A percentile compares a stretch with the other conserved stretches of the same genome.
phyloP scores from a whole-genome alignment of 106 monocot species.

The Cymbidium sinense region DNA sequence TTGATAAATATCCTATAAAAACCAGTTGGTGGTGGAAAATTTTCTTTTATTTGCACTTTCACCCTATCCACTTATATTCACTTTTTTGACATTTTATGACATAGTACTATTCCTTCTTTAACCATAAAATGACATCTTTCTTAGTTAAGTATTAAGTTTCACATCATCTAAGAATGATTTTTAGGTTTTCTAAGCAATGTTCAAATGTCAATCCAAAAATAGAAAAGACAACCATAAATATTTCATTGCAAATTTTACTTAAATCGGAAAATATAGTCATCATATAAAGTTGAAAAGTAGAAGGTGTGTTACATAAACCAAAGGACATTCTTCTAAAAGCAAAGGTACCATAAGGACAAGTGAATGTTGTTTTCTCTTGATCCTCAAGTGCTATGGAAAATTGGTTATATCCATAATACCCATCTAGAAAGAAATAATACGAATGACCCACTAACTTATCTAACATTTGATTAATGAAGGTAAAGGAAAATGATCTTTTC shows the following conservation, averaged over 20 bases:
- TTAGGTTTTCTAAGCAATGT: not conserved
- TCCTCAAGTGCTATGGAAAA: not conserved
- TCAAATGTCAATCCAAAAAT: not conserved
- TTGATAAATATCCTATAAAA: not conserved
- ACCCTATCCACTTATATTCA: not conserved
- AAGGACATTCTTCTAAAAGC: not conserved
- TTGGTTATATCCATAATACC: not conserved
- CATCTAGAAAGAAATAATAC: not conserved
- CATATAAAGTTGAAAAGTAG: not conserved
- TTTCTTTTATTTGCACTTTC: not conserved
- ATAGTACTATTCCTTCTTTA: not conserved
- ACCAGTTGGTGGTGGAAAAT: not conserved
- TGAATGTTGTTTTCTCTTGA: not conserved
- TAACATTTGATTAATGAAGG: not conserved
- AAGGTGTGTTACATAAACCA: not conserved
- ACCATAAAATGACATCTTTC: not conserved
- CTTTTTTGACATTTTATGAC: not conserved
- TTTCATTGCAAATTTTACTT: not conserved
- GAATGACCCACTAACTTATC: not conserved
- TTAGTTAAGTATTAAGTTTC: too few species aligned
- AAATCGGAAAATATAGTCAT: not conserved
- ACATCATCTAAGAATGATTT: not conserved
- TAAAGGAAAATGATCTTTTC: not conserved
- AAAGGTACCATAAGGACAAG: not conserved
- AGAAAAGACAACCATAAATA: not conserved